Percentiles rank a stretch among this genome's conserved stretches.
These are phyloP conservation scores for Xylariaceae sp. DNA, from an alignment of 2,329 filamentous ascomycete species.

Conservation along the genomic window DNA sequence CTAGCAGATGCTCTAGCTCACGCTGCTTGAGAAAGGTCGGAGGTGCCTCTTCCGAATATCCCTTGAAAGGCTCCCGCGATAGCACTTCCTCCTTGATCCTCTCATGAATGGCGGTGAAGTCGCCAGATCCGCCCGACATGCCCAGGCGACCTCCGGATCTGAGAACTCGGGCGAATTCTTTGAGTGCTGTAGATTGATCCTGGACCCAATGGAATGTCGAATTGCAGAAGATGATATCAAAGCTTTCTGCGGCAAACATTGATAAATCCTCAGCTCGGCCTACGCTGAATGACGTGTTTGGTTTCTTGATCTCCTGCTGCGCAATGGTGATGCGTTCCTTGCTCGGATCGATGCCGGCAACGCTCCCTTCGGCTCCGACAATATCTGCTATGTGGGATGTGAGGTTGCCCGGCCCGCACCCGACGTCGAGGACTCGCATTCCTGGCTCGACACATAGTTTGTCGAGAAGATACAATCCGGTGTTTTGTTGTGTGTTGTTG, in stretches of 20 bases:
- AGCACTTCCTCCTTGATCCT: slow-evolving; percentile 26
- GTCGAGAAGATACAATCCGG: slow-evolving; percentile 25
- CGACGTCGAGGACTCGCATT: slow-evolving; percentile 31
- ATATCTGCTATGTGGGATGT: slow-evolving; percentile 24
- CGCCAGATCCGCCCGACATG: slow-evolving; percentile 20
- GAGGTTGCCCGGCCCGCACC: slow-evolving; percentile 34
- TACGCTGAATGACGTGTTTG: slow-evolving; percentile 21
- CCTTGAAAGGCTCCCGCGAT: slow-evolving; percentile 22
- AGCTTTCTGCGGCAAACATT: slow-evolving; percentile 18
- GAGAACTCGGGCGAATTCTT: slow-evolving; percentile 25
- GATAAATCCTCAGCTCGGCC: slow-evolving; percentile 29
- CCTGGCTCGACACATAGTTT: slow-evolving; percentile 18
- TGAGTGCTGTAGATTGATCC: slow-evolving; percentile 22
- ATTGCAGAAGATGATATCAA: slow-evolving; percentile 27
- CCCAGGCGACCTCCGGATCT: slow-evolving; percentile 21
- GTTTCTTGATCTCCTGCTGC: not conserved
- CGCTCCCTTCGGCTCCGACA: slow-evolving; percentile 18
- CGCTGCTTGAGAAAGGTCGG: slow-evolving; percentile 25
- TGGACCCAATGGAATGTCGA: slow-evolving; percentile 30
- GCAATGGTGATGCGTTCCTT: slow-evolving; percentile 26
- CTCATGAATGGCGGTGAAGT: slow-evolving; percentile 21
- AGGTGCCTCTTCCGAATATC: slow-evolving; percentile 21
- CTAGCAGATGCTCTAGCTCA: slow-evolving; percentile 23
- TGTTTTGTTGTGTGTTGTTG: slow-evolving; percentile 25
- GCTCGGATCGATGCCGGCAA: slow-evolving; percentile 35